Evolutionary conservation across 805 yeast genomes (phyloP).

Genomic region (Suhomyces xylopsoci): DNA sequence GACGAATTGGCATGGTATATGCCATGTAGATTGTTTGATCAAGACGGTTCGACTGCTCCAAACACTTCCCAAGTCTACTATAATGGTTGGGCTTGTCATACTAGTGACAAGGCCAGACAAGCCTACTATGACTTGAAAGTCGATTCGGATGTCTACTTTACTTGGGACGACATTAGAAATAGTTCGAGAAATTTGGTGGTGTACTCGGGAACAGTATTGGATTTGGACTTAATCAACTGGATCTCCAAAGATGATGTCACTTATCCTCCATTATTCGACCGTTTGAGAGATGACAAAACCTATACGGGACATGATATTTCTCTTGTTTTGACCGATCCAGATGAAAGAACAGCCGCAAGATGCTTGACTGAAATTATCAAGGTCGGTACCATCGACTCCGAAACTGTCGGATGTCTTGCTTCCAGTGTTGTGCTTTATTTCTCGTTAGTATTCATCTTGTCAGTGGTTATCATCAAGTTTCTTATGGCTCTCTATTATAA

Average conservation of each 20-base stretch:
- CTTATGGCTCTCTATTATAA: constrained; percentile 84
- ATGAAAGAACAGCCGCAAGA: constrained; percentile 68
- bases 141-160: constrained; percentile 75
- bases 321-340: constrained; percentile 59
- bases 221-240: constrained; percentile 75
- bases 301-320: constrained; percentile 83
- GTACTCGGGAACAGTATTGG: constrained; percentile 85
- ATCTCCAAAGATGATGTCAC: constrained; percentile 63
- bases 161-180: constrained; percentile 83
- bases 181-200: constrained; percentile 76
- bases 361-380: constrained; percentile 83
- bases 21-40: constrained; percentile 76
- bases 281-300: constrained; percentile 49
- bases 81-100: constrained; percentile 89
- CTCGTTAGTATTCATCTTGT: constrained; percentile 79
- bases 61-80: constrained; percentile 65
- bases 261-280: constrained; percentile 71
- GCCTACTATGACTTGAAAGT: constrained; percentile 59
- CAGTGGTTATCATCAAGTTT: constrained; percentile 76
- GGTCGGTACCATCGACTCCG: constrained; percentile 87
- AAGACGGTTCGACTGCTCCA: constrained; percentile 69
- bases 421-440: constrained; percentile 77
- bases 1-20: constrained; percentile 88
- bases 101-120: constrained; percentile 64
- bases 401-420: constrained; percentile 91